Evolutionary conservation across 176 grass and related monocot genomes (phyloP).

Genomic region (Dactylis glomerata): DNA sequence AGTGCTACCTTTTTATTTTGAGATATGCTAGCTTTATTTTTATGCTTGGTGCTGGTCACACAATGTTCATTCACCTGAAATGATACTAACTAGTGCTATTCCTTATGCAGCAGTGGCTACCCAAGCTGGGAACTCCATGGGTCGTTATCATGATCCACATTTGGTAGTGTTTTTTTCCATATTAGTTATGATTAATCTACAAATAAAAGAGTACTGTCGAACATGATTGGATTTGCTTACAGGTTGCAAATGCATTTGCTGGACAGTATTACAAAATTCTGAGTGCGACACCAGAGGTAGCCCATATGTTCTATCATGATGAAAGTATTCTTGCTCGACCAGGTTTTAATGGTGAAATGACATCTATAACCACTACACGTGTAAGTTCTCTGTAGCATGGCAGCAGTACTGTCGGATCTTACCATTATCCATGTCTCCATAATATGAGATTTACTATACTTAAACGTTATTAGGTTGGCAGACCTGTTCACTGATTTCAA

Average conservation of each 20-base stretch:
- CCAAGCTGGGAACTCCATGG: not conserved
- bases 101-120: conserved; percentile 30
- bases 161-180: conserved; percentile 19
- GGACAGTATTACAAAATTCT: conserved; percentile 69
- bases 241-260: conserved; percentile 72
- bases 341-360: conserved; percentile 55
- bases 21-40: too few relatives aligned
- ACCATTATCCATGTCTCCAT: not conserved
- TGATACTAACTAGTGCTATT: conserved; percentile 1
- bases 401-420: not conserved
- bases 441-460: not conserved
- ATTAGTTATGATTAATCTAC: not conserved
- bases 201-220: not conserved
- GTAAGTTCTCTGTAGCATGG: conserved; percentile 41
- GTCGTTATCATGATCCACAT: not conserved
- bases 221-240: not conserved
- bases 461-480: not conserved
- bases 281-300: conserved; percentile 26
- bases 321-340: conserved; percentile 55
- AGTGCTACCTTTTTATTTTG: not conserved
- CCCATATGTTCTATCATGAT: conserved; percentile 65
- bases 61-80: not conserved
- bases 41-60: not conserved
- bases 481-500: not conserved
- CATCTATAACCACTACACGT: conserved; percentile 43